Percentiles rank a stretch among this genome's conserved stretches.
Evolutionary conservation across 2,329 filamentous ascomycete genomes (phyloP).

Genomic region (Cercospora sesami): DNA sequence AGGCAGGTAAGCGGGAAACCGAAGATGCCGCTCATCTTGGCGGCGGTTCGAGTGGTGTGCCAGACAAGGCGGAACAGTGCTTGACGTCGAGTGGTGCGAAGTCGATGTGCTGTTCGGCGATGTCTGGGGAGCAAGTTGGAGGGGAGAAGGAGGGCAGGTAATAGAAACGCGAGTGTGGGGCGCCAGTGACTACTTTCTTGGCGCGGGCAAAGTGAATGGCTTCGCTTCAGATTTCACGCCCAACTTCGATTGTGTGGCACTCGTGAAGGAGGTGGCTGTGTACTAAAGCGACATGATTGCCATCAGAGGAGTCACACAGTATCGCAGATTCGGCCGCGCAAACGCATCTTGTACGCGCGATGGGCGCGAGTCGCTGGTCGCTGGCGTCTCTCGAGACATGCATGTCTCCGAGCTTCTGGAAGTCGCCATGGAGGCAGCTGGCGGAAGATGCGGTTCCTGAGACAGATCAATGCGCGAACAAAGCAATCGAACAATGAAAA

Average conservation of each 20-base stretch:
- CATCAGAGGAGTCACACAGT: neutral
- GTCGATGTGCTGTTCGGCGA: neutral
- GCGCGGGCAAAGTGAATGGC: neutral
- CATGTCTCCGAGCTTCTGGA: neutral
- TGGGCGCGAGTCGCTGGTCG: neutral
- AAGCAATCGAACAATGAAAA: neutral
- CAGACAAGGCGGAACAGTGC: conserved; percentile 1
- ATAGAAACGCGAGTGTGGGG: neutral
- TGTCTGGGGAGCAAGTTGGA: neutral
- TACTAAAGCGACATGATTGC: too few relatives aligned
- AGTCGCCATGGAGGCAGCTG: neutral
- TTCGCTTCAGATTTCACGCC: too few relatives aligned
- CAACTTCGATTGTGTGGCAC: too few relatives aligned
- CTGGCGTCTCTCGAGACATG: neutral
- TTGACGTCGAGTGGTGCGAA: neutral
- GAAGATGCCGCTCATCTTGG: neutral
- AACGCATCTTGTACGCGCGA: neutral
- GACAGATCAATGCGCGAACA: neutral
- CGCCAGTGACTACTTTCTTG: neutral
- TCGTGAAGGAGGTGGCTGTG: too few relatives aligned
- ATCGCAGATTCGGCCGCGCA: neutral
- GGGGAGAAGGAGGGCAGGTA: neutral
- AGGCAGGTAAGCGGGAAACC: neutral
- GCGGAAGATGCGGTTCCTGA: neutral
- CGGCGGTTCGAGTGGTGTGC: neutral